phyloP scores from a whole-genome alignment of 306 rosid species.

The Cucurbita moschata region DNA sequence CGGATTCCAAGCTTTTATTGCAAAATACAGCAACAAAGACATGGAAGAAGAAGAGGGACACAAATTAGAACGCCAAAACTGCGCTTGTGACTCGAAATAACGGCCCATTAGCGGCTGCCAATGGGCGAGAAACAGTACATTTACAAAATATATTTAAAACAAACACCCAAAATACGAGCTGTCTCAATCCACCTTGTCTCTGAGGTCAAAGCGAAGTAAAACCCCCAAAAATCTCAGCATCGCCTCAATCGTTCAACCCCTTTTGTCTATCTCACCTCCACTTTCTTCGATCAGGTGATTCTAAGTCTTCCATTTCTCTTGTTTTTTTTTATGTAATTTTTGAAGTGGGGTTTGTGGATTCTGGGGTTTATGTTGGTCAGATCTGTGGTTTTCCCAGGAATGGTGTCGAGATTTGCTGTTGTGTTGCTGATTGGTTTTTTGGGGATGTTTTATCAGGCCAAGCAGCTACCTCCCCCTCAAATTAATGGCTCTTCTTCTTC shows the following conservation, averaged over 20 bases:
- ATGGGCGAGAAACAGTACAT: no score
- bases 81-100: not conserved
- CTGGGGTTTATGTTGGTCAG: not conserved
- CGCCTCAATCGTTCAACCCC: not conserved
- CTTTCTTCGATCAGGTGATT: not conserved
- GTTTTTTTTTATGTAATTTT: not conserved
- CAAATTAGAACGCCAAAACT: not conserved
- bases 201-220: not conserved
- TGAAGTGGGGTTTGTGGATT: not conserved
- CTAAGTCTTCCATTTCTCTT: not conserved
- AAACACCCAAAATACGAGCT: not conserved
- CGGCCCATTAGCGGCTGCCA: not conserved
- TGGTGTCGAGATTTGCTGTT: slow-evolving; percentile 38
- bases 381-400: slow-evolving; percentile 16
- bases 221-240: not conserved
- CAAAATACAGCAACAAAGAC: not conserved
- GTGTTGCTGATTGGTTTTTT: slow-evolving; percentile 48
- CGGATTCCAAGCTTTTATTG: not conserved
- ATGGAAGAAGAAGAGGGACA: not conserved
- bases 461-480: slow-evolving; percentile 20
- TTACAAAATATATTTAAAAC: no score
- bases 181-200: not conserved
- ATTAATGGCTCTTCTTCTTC: not conserved
- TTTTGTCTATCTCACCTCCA: not conserved
- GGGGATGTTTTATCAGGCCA: slow-evolving; percentile 59